phyloP scores from a whole-genome alignment of 73 alveolate species.

The Stentor roeselii region DNA sequence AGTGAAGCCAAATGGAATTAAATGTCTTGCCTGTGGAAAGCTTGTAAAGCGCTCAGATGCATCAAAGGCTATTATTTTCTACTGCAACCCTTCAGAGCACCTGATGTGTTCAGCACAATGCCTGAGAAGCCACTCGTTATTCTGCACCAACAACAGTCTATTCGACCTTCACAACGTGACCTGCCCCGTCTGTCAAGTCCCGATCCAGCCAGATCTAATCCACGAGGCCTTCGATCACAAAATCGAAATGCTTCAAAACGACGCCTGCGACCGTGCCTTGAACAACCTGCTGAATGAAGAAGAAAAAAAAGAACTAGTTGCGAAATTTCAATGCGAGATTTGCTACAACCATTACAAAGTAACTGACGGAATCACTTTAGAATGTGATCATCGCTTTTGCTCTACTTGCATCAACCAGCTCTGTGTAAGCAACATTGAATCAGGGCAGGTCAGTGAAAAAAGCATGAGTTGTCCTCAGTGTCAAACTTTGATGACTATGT shows the following conservation, averaged over 20 bases:
- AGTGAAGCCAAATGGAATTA: neutral
- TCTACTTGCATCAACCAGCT: neutral
- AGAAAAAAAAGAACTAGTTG: neutral
- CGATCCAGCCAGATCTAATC: neutral
- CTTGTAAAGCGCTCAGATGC: neutral
- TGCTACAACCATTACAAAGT: neutral
- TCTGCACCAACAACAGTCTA: neutral
- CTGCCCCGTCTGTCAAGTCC: neutral
- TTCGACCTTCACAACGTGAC: neutral
- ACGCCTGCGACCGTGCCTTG: slow-evolving; percentile 16
- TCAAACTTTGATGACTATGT: neutral
- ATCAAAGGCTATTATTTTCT: neutral
- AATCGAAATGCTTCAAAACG: neutral
- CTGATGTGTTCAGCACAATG: neutral
- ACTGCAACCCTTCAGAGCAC: neutral
- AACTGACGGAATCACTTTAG: neutral
- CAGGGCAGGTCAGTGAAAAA: slow-evolving; percentile 24
- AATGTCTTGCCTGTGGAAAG: neutral
- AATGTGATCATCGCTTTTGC: slow-evolving; percentile 28
- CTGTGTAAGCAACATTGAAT: neutral
- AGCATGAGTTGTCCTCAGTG: slow-evolving; percentile 18
- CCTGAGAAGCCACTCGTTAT: neutral
- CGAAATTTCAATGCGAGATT: slow-evolving; percentile 23
- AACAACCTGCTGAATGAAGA: slow-evolving; percentile 13
- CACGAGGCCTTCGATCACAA: neutral